Base-by-base conservation (phyloP, 768 basidiomycete genomes). In the Udeniomyces megalosporus region DNA sequence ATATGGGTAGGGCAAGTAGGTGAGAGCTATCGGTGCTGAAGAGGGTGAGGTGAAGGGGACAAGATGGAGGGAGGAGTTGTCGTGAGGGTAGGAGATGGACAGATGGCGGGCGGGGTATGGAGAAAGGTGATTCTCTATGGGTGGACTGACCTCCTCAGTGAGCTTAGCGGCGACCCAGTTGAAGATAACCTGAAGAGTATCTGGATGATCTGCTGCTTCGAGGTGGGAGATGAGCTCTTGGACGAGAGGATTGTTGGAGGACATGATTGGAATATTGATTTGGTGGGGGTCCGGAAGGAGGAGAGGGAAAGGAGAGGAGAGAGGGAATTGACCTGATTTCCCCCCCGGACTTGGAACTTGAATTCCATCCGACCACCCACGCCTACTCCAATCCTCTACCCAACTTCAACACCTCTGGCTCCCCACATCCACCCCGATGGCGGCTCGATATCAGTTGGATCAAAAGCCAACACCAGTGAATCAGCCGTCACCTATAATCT, bases 181-280 rank as follows among this genome's bases (percentile, higher is more conserved):
- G 48, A 58, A 58, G 62, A 63, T 63, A 49, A 58, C 62, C 56
- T 63, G 62, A 26, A 58, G 55, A 24, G 62, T 63, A 51, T 63
- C 62, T 35, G 26, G 35, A 34, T 31, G 32, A 7, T 38, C 20
- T 0, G 48, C 8, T 24, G 20, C 24, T 20, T 58, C 56, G 28
- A 63, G 29, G 49, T 63, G 62, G 8, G 47, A 35, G 20, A 45
- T 24, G 31, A 63, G 56, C 56, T 63, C 56, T 50, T 63, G 62
- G 22, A 63, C 29, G 10, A 58, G n/a, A 1, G 57, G 7, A n/a
- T 63, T 44, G 12, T 42, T 42, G 14, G 55, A 56, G 12, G 55
- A 57, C 56, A 38, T 62, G 45, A 17, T 15, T 26, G 3, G 38
- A 15, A 11, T 2, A 14, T 26, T 32, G 24, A n/a, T 32, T 15